Percentiles rank a stretch among this genome's conserved stretches.
Conservation (phyloP, 1,284 basidiomycete genomes). For the Ganoderma sp. region DNA sequence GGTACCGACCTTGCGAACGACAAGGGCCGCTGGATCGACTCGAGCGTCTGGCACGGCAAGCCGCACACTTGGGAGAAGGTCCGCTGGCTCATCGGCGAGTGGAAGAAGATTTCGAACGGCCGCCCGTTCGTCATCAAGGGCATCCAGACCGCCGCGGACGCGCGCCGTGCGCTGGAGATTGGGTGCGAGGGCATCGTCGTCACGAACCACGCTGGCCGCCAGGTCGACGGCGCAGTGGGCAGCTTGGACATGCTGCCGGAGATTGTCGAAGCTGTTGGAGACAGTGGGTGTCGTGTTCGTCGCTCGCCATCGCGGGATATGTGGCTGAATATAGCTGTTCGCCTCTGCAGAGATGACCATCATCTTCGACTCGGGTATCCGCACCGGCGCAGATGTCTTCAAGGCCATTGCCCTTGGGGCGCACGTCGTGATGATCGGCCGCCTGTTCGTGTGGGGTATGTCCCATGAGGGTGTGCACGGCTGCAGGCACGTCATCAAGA, state of each 20-base stretch:
- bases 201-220: constrained; percentile 65
- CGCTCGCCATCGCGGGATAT: no score
- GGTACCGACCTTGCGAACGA: constrained; percentile 52
- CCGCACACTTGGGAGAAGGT: constrained; percentile 63
- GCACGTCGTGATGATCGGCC: constrained; percentile 52
- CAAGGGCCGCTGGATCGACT: constrained; percentile 60
- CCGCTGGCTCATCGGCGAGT: constrained; percentile 53
- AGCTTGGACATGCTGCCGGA: constrained; percentile 60
- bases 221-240: constrained; percentile 64
- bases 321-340: background rate
- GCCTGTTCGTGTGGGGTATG: constrained; percentile 59
- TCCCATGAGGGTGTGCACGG: constrained; percentile 54
- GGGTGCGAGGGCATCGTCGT: constrained; percentile 67
- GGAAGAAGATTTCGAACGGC: constrained; percentile 51
- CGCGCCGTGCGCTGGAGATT: constrained; percentile 52
- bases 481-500: constrained; percentile 62
- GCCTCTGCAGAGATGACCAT: constrained; percentile 55
- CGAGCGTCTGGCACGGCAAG: constrained; percentile 62
- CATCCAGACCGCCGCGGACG: constrained; percentile 58
- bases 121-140: constrained; percentile 65
- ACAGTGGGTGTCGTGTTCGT: constrained; percentile 43
- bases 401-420: constrained; percentile 60
- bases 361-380: constrained; percentile 65
- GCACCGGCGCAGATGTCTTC: constrained; percentile 62
- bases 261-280: constrained; percentile 56